Evolutionary conservation across 805 yeast species (phyloP).

Genomic region (Wickerhamomyces canadensis): DNA sequence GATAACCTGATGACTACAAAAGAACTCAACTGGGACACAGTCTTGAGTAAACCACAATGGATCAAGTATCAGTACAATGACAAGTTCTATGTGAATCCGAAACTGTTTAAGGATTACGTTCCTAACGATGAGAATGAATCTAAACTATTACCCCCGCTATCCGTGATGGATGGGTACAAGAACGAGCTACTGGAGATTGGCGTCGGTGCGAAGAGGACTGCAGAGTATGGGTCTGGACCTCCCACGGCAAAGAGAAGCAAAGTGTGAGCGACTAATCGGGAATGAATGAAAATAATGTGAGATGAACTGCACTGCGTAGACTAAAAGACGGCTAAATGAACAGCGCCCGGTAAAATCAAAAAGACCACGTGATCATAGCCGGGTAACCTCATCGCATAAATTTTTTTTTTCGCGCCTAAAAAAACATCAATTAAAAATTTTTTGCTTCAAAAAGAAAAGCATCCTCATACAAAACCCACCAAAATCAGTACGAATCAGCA

Average conservation of each 20-base stretch:
- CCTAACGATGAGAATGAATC: neutral
- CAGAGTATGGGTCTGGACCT: too few species aligned
- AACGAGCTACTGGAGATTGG: neutral
- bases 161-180: too few species aligned
- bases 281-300: too few species aligned
- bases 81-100: neutral
- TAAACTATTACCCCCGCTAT: neutral
- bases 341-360: too few species aligned
- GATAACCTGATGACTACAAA: neutral
- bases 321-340: too few species aligned
- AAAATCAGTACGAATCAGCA: neutral
- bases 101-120: neutral
- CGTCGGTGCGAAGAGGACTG: neutral
- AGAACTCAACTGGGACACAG: neutral
- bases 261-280: too few species aligned
- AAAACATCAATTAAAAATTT: too few species aligned
- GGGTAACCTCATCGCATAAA: conserved; percentile 3
- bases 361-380: too few species aligned
- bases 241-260: neutral
- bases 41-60: neutral
- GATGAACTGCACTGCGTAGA: too few species aligned
- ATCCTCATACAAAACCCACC: neutral
- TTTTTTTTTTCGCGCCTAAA: too few species aligned
- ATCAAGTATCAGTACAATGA: neutral
- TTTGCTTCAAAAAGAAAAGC: conserved; percentile 1